These are phyloP conservation scores for Globisporangium perplexum DNA, from an alignment of 352 stramenopile genomes.

Conservation along the genomic window DNA sequence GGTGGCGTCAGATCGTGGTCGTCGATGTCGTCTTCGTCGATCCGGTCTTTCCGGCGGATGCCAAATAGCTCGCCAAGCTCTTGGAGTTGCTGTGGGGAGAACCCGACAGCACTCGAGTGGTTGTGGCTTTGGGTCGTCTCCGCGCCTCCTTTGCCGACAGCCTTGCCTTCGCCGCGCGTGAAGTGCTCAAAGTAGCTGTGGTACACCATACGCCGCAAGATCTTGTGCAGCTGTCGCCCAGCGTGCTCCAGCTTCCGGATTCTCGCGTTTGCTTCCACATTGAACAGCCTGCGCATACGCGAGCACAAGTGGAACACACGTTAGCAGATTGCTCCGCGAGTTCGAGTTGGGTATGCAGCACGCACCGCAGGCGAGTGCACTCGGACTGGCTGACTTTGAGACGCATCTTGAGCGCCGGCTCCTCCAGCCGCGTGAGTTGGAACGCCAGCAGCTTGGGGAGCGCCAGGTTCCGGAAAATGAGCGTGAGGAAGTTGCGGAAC, in stretches of 20 bases:
- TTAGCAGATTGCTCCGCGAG: background rate
- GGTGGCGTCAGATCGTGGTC: background rate
- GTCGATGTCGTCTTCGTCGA: background rate
- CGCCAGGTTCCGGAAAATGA: conserved; percentile 69
- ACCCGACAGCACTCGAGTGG: conserved; percentile 15
- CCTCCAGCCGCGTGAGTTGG: conserved; percentile 59
- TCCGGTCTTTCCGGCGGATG: conserved; percentile 16
- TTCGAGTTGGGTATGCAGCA: background rate
- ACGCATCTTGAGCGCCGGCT: conserved; percentile 62
- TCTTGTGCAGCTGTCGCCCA: conserved; percentile 45
- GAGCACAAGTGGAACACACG: background rate
- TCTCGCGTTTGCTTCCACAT: conserved; percentile 37
- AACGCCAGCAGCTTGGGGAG: conserved; percentile 75
- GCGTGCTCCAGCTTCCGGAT: conserved; percentile 65
- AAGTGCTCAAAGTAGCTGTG: conserved; percentile 70
- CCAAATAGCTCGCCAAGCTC: conserved; percentile 50
- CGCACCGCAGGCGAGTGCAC: conserved; percentile 50
- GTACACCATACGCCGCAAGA: conserved; percentile 62
- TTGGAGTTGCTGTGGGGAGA: conserved; percentile 40
- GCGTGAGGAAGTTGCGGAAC: conserved; percentile 72
- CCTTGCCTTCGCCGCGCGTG: conserved; percentile 14
- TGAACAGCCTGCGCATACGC: conserved; percentile 21
- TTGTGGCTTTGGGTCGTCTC: background rate
- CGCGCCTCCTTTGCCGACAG: conserved; percentile 13
- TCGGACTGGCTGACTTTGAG: conserved; percentile 69